Conservation (phyloP, 73 alveolate genomes). For the Paramecium caudatum region DNA sequence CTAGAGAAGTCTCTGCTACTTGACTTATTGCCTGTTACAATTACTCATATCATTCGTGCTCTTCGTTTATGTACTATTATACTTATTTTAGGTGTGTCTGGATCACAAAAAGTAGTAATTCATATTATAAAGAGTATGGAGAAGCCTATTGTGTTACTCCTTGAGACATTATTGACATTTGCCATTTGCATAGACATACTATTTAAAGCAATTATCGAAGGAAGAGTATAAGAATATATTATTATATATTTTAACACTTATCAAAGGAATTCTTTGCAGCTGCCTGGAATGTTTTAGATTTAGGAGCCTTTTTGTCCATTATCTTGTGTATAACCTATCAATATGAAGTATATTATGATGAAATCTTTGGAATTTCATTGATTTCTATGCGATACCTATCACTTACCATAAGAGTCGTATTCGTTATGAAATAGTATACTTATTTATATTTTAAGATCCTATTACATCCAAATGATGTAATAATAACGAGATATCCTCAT, state of each 20-base stretch:
- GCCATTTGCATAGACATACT: not conserved
- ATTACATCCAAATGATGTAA: not conserved
- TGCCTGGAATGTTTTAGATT: not conserved
- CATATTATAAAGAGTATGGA: not conserved
- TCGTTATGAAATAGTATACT: conserved; percentile 1
- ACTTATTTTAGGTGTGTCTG: not conserved
- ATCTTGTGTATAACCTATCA: not conserved
- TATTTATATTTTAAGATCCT: not conserved
- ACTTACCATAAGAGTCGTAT: conserved; percentile 4
- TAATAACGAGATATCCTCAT: conserved; percentile 4
- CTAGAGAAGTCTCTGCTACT: not conserved
- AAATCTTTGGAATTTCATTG: conserved; percentile 20
- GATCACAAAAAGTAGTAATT: not conserved
- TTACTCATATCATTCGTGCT: not conserved
- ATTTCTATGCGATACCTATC: not conserved
- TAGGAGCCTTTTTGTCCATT: not conserved
- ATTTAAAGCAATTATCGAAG: not conserved
- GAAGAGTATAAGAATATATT: conserved; percentile 13
- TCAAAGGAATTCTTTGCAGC: conserved; percentile 15
- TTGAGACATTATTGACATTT: not conserved
- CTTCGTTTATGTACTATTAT: not conserved
- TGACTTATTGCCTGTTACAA: not conserved
- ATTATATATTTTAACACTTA: not conserved
- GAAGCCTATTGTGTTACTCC: not conserved
- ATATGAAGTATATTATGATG: conserved; percentile 44